Conservation (phyloP, 257 asterid species). For the Salvia rosmarinus region DNA sequence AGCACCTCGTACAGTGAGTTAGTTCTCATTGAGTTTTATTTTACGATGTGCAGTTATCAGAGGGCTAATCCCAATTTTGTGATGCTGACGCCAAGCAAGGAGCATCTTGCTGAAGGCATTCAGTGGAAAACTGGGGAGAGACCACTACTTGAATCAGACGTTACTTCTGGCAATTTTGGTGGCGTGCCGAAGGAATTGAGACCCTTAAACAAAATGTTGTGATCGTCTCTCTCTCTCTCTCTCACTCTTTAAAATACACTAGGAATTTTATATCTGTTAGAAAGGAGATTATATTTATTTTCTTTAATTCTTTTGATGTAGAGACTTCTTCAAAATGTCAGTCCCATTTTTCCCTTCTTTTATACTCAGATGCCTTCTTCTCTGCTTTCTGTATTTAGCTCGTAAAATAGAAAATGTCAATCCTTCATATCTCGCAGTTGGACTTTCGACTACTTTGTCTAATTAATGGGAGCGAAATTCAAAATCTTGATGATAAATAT, state of each 20-base stretch:
- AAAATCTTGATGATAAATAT: no score
- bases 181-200: conserved; percentile 79
- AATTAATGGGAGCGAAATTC: no score
- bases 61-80: conserved; percentile 94
- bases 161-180: conserved; percentile 75
- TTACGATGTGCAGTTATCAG: conserved; percentile 57
- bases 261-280: background rate
- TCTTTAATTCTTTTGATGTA: background rate
- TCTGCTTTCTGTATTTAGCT: background rate
- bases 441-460: no score
- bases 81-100: conserved; percentile 91
- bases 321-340: background rate
- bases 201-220: conserved; percentile 73
- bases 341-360: background rate
- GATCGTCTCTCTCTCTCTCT: conserved; percentile 11
- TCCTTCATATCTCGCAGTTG: background rate
- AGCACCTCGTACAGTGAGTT: background rate
- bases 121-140: conserved; percentile 78
- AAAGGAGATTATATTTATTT: background rate
- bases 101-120: conserved; percentile 91
- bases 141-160: conserved; percentile 75
- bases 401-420: background rate
- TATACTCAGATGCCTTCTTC: background rate
- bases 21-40: background rate
- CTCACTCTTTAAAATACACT: background rate